A percentile compares a stretch with the other conserved stretches of the same genome.
Conservation (phyloP, 805 yeast genomes). For the Teunomyces cretensis region DNA sequence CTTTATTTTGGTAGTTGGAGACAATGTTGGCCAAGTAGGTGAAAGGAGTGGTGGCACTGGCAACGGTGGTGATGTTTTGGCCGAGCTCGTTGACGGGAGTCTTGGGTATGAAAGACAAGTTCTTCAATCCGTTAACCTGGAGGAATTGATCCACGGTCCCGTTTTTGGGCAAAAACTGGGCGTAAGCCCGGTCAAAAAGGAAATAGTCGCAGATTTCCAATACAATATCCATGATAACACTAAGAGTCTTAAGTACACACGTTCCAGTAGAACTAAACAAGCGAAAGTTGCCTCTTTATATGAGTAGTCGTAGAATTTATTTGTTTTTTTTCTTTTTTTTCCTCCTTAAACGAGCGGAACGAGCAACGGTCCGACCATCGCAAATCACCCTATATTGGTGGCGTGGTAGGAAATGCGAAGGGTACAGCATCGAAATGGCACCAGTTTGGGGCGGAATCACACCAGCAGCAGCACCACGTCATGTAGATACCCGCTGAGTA, state of each 20-base stretch:
- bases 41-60: slow-evolving; percentile 13
- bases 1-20: slow-evolving; percentile 25
- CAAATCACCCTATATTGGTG: slow-evolving; percentile 1
- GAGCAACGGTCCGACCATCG: background rate
- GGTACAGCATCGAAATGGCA: background rate
- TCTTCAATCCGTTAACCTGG: slow-evolving; percentile 6
- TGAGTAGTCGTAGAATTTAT: background rate
- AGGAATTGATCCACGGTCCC: slow-evolving; percentile 35
- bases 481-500: background rate
- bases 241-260: background rate
- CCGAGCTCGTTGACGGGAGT: background rate
- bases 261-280: background rate
- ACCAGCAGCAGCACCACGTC: slow-evolving; percentile 1
- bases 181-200: slow-evolving; percentile 72
- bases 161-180: slow-evolving; percentile 62
- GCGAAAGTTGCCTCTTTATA: slow-evolving; percentile 1
- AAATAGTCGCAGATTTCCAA: slow-evolving; percentile 77
- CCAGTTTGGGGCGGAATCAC: background rate
- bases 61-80: slow-evolving; percentile 6
- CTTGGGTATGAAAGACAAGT: background rate
- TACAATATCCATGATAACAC: slow-evolving; percentile 76
- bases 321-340: slow-evolving; percentile 1
- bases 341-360: slow-evolving; percentile 7
- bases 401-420: background rate
- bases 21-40: slow-evolving; percentile 14